Base-by-base conservation (phyloP, 2,329 filamentous ascomycete genomes). In the Nannizziopsis arthrosporioides region DNA sequence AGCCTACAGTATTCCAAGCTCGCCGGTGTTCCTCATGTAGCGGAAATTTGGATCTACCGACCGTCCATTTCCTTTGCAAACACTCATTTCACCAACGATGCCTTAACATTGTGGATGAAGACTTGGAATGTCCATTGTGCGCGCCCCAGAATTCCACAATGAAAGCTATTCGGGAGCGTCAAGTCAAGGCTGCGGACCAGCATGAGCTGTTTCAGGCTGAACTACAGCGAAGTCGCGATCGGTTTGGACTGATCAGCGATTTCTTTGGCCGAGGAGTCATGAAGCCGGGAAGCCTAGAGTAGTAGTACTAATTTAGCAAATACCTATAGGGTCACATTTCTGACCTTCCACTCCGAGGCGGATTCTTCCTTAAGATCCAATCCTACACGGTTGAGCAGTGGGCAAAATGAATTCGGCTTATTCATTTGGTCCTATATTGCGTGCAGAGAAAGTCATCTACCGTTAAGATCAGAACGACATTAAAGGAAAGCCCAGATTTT, bases 71-170 rank as follows among this genome's bases (percentile, higher is more conserved):
- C 64, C 68, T 98, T 54, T 98, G 92, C 71, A 94, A 94, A 64
- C 92, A 98, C 64, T 89, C 83, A 52, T 98, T 95, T 73, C 92
- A 98, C 63, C 86, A 94, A 68, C 76, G 85, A 40, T 98, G 90
- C 65, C 70, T 98, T 37, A 85, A 85, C 61, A 71, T 73, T 4
- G 71, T 72, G 9, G 80, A 82, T 44, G 73, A 78, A 8, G 73
- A 78, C 35, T 76, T 81, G 0, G 88, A 95, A 65, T 98, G 92
- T 62, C 88, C 90, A 8, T 75, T 87, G 31, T 98, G 92, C 59
- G 81, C 84, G 19, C 75, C 79, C 15, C 82, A 85, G 52, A 95
- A 96, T 59, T 81, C 86, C 17, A 92, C 89, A 1, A 88, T 96
- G 50, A 79, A 84, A 52, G 87, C 90, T 48, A 90, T 96, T 63